These are phyloP conservation scores for Aspergillus puulaauensis DNA, from an alignment of 2,329 filamentous ascomycete species.

Conservation along the genomic window DNA sequence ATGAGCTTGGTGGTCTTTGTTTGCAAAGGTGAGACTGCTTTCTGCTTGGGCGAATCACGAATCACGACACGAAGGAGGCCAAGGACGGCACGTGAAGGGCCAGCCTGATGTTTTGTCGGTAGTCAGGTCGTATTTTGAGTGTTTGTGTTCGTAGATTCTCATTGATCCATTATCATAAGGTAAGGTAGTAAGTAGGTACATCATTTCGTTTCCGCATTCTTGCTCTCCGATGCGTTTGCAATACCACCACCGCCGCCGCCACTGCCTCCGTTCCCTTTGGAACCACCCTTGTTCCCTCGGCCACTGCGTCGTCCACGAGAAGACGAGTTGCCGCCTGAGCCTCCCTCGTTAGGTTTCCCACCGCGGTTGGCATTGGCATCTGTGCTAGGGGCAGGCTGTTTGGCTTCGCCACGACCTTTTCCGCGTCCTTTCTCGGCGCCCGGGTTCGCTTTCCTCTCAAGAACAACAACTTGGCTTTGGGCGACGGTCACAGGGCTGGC, in stretches of 20 bases:
- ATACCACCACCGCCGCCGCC: constrained; percentile 8
- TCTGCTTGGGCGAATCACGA: too few species aligned
- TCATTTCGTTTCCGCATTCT: constrained; percentile 18
- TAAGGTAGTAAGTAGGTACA: constrained; percentile 4
- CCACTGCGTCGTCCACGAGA: constrained; percentile 20
- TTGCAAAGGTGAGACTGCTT: not conserved
- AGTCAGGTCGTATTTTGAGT: not conserved
- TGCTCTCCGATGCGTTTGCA: constrained; percentile 12
- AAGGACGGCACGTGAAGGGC: not conserved
- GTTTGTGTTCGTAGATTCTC: not conserved
- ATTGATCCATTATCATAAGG: constrained; percentile 11
- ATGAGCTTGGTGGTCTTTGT: not conserved
- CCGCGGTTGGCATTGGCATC: constrained; percentile 9
- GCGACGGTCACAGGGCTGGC: constrained; percentile 80
- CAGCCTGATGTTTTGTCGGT: not conserved
- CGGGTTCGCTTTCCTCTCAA: constrained; percentile 57
- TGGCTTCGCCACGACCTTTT: constrained; percentile 29
- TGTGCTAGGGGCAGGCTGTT: constrained; percentile 8
- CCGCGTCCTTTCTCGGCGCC: constrained; percentile 32
- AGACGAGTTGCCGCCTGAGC: constrained; percentile 16
- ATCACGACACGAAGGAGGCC: not conserved
- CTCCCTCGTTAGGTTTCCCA: constrained; percentile 16
- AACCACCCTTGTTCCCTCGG: constrained; percentile 18
- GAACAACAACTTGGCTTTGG: constrained; percentile 80
- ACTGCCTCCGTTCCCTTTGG: constrained; percentile 12